phyloP scores from a whole-genome alignment of 805 yeast species.

The Torulaspora gathmanii region DNA sequence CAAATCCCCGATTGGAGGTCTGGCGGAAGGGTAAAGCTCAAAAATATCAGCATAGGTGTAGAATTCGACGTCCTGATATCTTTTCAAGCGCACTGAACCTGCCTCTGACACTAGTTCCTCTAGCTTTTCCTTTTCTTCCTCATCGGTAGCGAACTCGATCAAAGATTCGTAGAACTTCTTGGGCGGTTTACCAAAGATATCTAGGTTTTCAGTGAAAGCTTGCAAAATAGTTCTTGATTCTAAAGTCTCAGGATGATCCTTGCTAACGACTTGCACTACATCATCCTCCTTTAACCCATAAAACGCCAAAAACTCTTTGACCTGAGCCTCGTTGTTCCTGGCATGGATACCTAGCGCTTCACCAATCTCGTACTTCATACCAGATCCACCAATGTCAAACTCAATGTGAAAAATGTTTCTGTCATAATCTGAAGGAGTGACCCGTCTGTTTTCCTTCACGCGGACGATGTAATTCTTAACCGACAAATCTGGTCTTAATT shows the following conservation, averaged over 20 bases:
- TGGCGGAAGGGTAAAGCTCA: constrained; percentile 72
- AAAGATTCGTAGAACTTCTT: constrained; percentile 87
- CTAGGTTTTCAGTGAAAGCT: constrained; percentile 72
- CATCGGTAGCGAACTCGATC: constrained; percentile 67
- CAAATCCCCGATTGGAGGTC: constrained; percentile 68
- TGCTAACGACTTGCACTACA: constrained; percentile 65
- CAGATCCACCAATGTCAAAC: constrained; percentile 87
- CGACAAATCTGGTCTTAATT: constrained; percentile 85
- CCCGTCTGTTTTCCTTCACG: constrained; percentile 86
- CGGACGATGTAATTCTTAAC: constrained; percentile 78
- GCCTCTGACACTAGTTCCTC: constrained; percentile 64
- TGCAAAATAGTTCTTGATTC: constrained; percentile 84
- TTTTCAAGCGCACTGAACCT: constrained; percentile 82
- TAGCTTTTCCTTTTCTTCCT: constrained; percentile 56
- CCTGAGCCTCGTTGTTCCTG: constrained; percentile 63
- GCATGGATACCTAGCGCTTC: constrained; percentile 97
- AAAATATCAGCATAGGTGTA: constrained; percentile 77
- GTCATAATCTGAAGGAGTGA: constrained; percentile 83
- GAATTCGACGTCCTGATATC: constrained; percentile 78
- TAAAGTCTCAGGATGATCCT: constrained; percentile 49
- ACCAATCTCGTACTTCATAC: constrained; percentile 86
- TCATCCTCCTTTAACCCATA: constrained; percentile 71
- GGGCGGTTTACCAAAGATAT: constrained; percentile 91
- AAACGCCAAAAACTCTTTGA: constrained; percentile 59
- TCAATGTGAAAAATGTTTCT: constrained; percentile 96